Evolutionary conservation across 306 rosid genomes (phyloP), one percentile per base, ranked within the genome.

Genomic region (Gastrolobium villosum): DNA sequence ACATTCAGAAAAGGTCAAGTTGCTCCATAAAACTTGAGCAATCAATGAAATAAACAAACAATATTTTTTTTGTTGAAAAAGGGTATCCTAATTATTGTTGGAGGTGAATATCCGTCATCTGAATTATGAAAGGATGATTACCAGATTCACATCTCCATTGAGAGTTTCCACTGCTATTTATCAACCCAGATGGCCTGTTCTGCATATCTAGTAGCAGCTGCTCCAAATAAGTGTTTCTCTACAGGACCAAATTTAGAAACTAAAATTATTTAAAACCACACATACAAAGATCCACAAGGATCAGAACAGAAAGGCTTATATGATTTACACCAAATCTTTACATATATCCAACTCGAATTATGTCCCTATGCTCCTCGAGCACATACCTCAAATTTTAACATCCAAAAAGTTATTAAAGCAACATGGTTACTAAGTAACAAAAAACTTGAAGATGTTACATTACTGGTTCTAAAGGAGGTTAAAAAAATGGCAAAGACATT

Each of bases 191-290:
- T 77, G 76, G 75, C 76, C 83, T 83, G 55, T 81, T 79, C 79
- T 85, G 82, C 77, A 70, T 69, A 80, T 84, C 92, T 80, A 62
- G 84, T 69, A 90, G 34, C 46, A 74, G 75, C 75, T 44, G 82
- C 88, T 91, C 93, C 90, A 93, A 88, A 86, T 78, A 72, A 73
- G 76, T 30, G 76, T 85, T 83, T 85, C 88, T 89, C 98, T 91
- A 66, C 77, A 70, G 59, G 62, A 80, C 13, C 68, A 87, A 67
- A 84, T n/a, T 11, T 45, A 75, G 68, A 11, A 77, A 66, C 54
- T n/a, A 55, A 35, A 75, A 44, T 26, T 39, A 13, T 63, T 43
- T 59, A 26, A 81, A 71, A 56, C 49, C 48, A 78, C 8, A 48
- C 30, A 53, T 28, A 45, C 7, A 68, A 30, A 10, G 10, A 72